phyloP scores from a whole-genome alignment of 805 yeast genomes.

The baker's yeast (Saccharomyces cerevisiae) region DNA sequence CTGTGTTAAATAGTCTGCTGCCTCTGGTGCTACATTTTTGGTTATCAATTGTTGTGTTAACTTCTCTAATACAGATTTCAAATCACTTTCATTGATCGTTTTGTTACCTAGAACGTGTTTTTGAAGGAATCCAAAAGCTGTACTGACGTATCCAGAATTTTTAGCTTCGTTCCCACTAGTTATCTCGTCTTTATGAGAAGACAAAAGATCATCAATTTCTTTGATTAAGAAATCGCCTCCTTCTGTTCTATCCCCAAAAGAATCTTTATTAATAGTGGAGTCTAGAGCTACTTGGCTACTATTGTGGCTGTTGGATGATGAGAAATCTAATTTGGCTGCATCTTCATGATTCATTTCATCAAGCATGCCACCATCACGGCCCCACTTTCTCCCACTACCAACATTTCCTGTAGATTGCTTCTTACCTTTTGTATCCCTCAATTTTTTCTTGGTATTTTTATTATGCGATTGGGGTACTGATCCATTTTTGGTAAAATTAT shows the following conservation, averaged over 20 bases:
- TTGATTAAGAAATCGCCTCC: constrained; percentile 58
- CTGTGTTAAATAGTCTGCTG: constrained; percentile 62
- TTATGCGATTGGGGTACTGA: constrained; percentile 3
- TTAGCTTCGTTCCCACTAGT: constrained; percentile 38
- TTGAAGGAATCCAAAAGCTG: constrained; percentile 47
- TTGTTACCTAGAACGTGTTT: constrained; percentile 61
- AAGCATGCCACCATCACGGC: constrained; percentile 45
- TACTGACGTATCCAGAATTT: constrained; percentile 17
- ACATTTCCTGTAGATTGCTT: not conserved
- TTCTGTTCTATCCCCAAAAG: constrained; percentile 35
- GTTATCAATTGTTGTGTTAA: constrained; percentile 70
- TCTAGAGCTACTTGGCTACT: constrained; percentile 9
- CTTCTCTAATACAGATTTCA: constrained; percentile 54
- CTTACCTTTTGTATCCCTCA: constrained; percentile 7
- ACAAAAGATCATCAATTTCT: constrained; percentile 42
- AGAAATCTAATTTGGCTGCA: constrained; percentile 46
- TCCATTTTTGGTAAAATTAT: not conserved
- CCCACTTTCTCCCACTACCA: constrained; percentile 51
- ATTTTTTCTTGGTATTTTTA: constrained; percentile 8
- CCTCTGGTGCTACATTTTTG: constrained; percentile 87
- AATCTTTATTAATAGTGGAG: constrained; percentile 26
- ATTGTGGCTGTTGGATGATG: constrained; percentile 27
- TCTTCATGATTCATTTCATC: constrained; percentile 37
- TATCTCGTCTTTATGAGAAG: constrained; percentile 8
- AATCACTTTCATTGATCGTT: constrained; percentile 52